These are phyloP conservation scores for Crithidia mellificae DNA, from an alignment of 208 protist species.

Conservation along the genomic window DNA sequence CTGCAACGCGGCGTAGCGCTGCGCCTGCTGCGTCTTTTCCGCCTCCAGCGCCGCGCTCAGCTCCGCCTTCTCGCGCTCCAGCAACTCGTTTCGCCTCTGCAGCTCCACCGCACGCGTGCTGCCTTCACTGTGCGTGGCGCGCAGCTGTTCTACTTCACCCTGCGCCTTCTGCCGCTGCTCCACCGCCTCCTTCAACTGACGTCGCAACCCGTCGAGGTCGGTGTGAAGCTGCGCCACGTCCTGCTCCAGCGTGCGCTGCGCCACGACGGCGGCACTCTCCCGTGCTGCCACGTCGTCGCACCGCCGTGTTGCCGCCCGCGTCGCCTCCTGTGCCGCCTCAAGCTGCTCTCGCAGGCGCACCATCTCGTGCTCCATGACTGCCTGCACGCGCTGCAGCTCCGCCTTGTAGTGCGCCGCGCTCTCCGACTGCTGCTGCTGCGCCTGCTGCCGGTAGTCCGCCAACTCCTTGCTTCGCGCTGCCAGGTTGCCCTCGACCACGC, in stretches of 20 bases:
- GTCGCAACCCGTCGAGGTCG: conserved; percentile 35
- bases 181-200: conserved; percentile 27
- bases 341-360: conserved; percentile 31
- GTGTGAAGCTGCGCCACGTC: conserved; percentile 30
- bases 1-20: conserved; percentile 40
- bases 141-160: conserved; percentile 39
- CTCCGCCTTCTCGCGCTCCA: conserved; percentile 41
- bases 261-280: conserved; percentile 28
- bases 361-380: conserved; percentile 55
- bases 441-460: conserved; percentile 12
- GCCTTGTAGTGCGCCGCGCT: conserved; percentile 32
- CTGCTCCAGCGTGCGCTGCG: conserved; percentile 29
- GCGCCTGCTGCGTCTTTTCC: conserved; percentile 31
- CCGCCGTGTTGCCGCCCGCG: conserved; percentile 37
- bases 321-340: conserved; percentile 41
- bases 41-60: conserved; percentile 29
- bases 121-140: conserved; percentile 24
- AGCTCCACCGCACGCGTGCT: conserved; percentile 31
- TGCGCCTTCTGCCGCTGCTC: conserved; percentile 36
- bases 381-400: conserved; percentile 44
- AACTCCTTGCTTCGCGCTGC: conserved; percentile 10
- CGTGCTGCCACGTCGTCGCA: conserved; percentile 46
- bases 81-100: conserved; percentile 23
- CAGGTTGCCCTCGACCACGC: conserved; percentile 21
- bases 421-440: conserved; percentile 20